phyloP scores from a whole-genome alignment of 139 green algal genomes.

The Microglena sp. region DNA sequence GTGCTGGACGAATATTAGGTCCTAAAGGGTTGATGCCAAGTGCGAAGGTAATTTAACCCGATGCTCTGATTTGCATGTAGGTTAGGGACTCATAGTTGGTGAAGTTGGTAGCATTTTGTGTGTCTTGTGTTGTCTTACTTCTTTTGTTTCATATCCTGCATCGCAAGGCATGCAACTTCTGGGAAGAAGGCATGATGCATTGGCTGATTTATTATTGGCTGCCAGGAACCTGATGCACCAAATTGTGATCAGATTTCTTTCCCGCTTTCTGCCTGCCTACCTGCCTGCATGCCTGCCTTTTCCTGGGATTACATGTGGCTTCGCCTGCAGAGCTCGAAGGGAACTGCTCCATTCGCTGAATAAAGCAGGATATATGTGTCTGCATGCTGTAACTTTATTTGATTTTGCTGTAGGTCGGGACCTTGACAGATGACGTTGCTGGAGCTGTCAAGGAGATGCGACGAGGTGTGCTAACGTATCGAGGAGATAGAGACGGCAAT shows the following conservation, averaged over 20 bases:
- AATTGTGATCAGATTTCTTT: neutral
- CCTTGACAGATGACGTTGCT: slow-evolving; percentile 61
- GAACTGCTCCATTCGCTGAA: neutral
- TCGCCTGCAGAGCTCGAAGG: neutral
- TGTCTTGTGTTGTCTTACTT: neutral
- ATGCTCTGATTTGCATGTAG: neutral
- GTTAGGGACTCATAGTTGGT: neutral
- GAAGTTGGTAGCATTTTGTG: neutral
- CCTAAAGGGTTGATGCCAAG: slow-evolving; percentile 96
- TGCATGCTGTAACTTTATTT: too few relatives aligned
- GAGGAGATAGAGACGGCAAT: slow-evolving; percentile 60
- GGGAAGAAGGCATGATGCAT: too few relatives aligned
- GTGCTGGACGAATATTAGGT: slow-evolving; percentile 71
- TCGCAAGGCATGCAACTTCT: too few relatives aligned
- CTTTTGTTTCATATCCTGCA: too few relatives aligned
- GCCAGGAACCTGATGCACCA: neutral
- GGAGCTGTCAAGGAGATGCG: slow-evolving; percentile 58
- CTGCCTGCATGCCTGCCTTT: neutral
- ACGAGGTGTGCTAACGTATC: slow-evolving; percentile 70
- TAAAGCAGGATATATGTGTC: too few relatives aligned
- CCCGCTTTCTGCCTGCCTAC: neutral
- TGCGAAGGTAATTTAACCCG: slow-evolving; percentile 67
- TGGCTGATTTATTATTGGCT: too few relatives aligned
- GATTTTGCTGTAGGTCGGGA: slow-evolving; percentile 50
- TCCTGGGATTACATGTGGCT: neutral